Conservation (phyloP, 768 basidiomycete species). For the Suillus fuscotomentosus region DNA sequence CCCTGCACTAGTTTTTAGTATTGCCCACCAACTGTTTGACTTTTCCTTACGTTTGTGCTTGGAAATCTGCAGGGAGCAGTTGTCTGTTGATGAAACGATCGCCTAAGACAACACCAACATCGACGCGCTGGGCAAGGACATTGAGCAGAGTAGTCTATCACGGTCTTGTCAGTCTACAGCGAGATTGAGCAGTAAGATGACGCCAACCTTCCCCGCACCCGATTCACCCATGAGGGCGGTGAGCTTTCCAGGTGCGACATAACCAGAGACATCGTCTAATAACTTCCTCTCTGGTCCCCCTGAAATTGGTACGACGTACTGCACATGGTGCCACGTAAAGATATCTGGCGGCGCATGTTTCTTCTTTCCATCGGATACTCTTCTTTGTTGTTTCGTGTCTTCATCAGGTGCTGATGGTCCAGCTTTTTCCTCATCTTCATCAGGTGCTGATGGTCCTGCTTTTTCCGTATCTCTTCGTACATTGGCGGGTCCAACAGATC, state of each 20-base stretch:
- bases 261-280: slow-evolving; percentile 75
- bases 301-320: slow-evolving; percentile 51
- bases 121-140: slow-evolving; percentile 42
- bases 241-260: slow-evolving; percentile 78
- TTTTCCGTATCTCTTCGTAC: slow-evolving; percentile 30
- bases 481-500: slow-evolving; percentile 15
- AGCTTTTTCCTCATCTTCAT: too few species aligned
- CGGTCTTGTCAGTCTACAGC: neutral
- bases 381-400: neutral
- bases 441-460: slow-evolving; percentile 12
- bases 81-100: slow-evolving; percentile 46
- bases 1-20: slow-evolving; percentile 36
- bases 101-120: slow-evolving; percentile 38
- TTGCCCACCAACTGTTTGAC: too few species aligned
- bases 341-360: slow-evolving; percentile 42
- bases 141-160: slow-evolving; percentile 47
- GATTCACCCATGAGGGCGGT: slow-evolving; percentile 76
- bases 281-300: slow-evolving; percentile 44
- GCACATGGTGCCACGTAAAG: slow-evolving; percentile 79
- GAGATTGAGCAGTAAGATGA: slow-evolving; percentile 16
- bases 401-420: neutral
- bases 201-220: slow-evolving; percentile 44
- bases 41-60: slow-evolving; percentile 48
- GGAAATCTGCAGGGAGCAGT: slow-evolving; percentile 45
- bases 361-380: slow-evolving; percentile 16